phyloP scores from a whole-genome alignment of 345 rosid genomes.

The Iberis pinnata region DNA sequence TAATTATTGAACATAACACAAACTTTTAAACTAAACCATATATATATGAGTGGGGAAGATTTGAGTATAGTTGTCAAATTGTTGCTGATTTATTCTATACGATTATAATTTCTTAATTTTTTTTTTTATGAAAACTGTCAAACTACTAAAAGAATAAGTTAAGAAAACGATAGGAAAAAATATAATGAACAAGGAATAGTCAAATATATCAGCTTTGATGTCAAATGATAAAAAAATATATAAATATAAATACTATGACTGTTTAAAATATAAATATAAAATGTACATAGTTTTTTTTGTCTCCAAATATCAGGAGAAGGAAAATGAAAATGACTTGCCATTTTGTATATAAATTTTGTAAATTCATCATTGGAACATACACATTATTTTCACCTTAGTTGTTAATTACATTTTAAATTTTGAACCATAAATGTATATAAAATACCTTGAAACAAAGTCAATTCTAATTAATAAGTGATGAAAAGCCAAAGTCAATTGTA shows the following conservation, averaged over 20 bases:
- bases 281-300: not conserved
- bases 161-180: constrained; percentile 20
- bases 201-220: constrained; percentile 13
- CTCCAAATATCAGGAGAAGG: constrained; percentile 6
- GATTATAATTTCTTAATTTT: constrained; percentile 6
- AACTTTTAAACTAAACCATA: too few relatives aligned
- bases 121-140: not conserved
- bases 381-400: not conserved
- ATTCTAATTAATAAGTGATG: constrained; percentile 5
- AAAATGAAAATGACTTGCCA: constrained; percentile 2
- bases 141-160: not conserved
- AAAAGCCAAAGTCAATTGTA: constrained; percentile 21
- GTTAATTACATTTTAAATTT: constrained; percentile 2
- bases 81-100: constrained; percentile 1
- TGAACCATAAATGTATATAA: not conserved
- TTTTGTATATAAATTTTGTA: not conserved
- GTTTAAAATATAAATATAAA: not conserved
- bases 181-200: constrained; percentile 11
- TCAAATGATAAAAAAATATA: constrained; percentile 1
- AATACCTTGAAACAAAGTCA: constrained; percentile 22
- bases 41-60: too few relatives aligned
- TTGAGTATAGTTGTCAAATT: not conserved
- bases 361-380: not conserved
- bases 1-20: too few relatives aligned
- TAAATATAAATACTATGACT: too few relatives aligned